phyloP scores from a whole-genome alignment of 1,139 yeast species.

The Suhomyces chickasaworum region DNA sequence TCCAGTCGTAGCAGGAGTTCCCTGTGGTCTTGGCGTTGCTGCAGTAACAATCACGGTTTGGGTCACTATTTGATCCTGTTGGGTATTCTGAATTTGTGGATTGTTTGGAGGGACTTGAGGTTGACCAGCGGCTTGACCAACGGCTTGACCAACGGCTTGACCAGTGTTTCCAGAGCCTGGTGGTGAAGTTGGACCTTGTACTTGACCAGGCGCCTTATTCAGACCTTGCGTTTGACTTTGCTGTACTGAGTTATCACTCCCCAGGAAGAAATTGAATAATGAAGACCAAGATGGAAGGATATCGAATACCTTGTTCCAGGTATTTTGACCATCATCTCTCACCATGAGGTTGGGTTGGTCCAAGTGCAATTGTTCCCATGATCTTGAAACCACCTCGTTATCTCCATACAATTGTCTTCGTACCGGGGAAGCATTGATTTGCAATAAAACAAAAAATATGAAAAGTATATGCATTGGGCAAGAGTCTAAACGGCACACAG shows the following conservation, averaged over 20 bases:
- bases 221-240: background rate
- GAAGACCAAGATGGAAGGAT: background rate
- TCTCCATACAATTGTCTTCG: constrained; percentile 2
- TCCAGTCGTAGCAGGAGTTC: background rate
- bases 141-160: background rate
- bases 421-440: constrained; percentile 9
- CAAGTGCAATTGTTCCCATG: background rate
- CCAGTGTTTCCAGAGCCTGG: background rate
- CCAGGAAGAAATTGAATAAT: background rate
- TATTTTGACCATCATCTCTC: background rate
- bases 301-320: background rate
- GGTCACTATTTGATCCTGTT: background rate
- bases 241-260: background rate
- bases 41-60: background rate
- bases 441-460: background rate
- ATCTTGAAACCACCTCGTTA: background rate
- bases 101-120: background rate
- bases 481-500: background rate
- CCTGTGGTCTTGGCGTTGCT: background rate
- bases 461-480: background rate
- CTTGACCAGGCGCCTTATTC: background rate
- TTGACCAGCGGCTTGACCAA: background rate
- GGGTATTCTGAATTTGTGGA: background rate
- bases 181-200: background rate
- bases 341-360: background rate